Evolutionary conservation across 805 yeast genomes (phyloP).

Genomic region (Candida orba): DNA sequence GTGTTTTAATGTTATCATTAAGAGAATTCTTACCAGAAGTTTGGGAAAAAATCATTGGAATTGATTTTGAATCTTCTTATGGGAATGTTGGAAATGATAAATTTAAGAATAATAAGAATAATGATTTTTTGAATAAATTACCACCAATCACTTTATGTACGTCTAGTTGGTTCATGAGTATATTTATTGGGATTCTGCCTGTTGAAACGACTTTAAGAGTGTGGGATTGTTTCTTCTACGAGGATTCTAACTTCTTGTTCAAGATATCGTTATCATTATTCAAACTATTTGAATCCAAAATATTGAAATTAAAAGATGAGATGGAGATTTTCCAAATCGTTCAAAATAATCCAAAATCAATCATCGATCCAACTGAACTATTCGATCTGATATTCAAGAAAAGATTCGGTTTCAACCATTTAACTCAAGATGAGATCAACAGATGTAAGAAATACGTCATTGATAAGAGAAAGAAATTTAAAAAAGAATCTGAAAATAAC

Average conservation of each 20-base stretch:
- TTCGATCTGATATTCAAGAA: slow-evolving; percentile 73
- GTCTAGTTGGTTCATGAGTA: slow-evolving; percentile 97
- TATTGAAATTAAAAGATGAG: slow-evolving; percentile 38
- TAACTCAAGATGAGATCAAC: slow-evolving; percentile 76
- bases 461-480: slow-evolving; percentile 38
- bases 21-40: slow-evolving; percentile 77
- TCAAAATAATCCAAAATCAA: slow-evolving; percentile 71
- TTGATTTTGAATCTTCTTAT: slow-evolving; percentile 23
- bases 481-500: background rate
- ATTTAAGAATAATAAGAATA: slow-evolving; percentile 15
- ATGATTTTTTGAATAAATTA: slow-evolving; percentile 56
- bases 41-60: slow-evolving; percentile 48
- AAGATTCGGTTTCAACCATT: slow-evolving; percentile 61
- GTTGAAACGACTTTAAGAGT: slow-evolving; percentile 81
- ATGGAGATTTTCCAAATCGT: slow-evolving; percentile 76
- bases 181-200: slow-evolving; percentile 87
- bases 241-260: slow-evolving; percentile 81
- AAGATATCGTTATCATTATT: slow-evolving; percentile 75
- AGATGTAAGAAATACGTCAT: slow-evolving; percentile 74
- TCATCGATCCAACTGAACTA: slow-evolving; percentile 62
- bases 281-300: slow-evolving; percentile 63
- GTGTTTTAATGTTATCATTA: slow-evolving; percentile 81
- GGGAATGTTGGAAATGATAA: background rate
- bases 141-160: slow-evolving; percentile 93
- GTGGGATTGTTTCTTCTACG: slow-evolving; percentile 94